Conservation (phyloP, 192 early-diverging fungal species). For the Rhizophagus clarus region DNA sequence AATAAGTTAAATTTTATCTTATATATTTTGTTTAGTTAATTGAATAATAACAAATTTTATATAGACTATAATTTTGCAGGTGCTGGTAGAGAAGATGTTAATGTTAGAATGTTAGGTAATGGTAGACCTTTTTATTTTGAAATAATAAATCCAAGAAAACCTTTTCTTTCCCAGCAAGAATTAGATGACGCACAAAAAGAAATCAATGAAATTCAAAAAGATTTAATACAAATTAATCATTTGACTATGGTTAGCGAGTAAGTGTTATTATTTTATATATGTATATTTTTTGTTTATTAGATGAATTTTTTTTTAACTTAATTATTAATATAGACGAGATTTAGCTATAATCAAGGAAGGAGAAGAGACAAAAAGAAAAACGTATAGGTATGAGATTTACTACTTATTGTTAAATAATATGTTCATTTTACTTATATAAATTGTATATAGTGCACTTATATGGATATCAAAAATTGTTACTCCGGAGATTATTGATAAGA, state of each 20-base stretch:
- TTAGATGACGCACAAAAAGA: conserved; percentile 52
- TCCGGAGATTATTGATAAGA: conserved; percentile 50
- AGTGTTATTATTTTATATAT: conserved; percentile 30
- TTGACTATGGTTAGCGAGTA: conserved; percentile 51
- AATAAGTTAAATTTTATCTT: neutral
- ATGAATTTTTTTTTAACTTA: neutral
- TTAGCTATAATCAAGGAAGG: conserved; percentile 70
- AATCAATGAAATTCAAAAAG: conserved; percentile 43
- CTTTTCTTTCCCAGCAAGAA: conserved; percentile 38
- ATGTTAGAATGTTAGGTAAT: conserved; percentile 91
- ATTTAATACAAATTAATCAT: conserved; percentile 56
- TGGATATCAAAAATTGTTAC: conserved; percentile 64
- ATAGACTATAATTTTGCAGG: conserved; percentile 75
- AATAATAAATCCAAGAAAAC: conserved; percentile 74
- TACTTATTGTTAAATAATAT: neutral
- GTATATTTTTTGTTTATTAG: neutral
- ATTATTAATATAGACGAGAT: conserved; percentile 42
- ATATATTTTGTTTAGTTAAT: neutral
- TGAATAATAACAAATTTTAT: conserved; percentile 5
- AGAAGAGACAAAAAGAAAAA: conserved; percentile 74
- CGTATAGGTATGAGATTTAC: conserved; percentile 43
- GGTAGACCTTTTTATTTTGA: conserved; percentile 94
- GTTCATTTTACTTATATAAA: neutral
- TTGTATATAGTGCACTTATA: conserved; percentile 55
- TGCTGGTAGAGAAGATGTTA: conserved; percentile 90